These are phyloP conservation scores for Candida frijolesensis DNA, from an alignment of 1,139 yeast species.

Conservation along the genomic window DNA sequence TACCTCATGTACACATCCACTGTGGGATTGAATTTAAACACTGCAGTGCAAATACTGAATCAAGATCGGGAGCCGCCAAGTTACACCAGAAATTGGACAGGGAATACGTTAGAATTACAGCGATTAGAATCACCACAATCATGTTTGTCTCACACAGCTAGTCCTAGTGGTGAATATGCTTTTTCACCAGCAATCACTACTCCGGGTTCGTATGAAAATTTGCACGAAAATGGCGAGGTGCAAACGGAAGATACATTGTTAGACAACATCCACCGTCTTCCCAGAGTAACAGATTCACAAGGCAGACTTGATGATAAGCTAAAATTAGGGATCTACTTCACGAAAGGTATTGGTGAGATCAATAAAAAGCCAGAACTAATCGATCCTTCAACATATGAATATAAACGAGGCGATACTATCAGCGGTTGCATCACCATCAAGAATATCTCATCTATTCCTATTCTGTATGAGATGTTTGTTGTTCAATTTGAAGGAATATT, in stretches of 20 bases:
- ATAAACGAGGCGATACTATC: constrained; percentile 42
- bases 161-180: not conserved
- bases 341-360: constrained; percentile 35
- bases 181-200: constrained; percentile 2
- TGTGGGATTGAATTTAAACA: constrained; percentile 20
- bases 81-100: constrained; percentile 7
- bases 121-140: not conserved
- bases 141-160: not conserved
- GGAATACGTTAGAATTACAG: not conserved
- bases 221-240: constrained; percentile 14
- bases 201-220: not conserved
- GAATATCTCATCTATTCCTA: constrained; percentile 26
- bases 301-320: constrained; percentile 29
- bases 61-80: constrained; percentile 14
- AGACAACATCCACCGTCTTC: constrained; percentile 39
- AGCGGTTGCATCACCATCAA: constrained; percentile 39
- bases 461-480: constrained; percentile 46
- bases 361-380: constrained; percentile 31
- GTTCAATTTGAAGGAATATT: constrained; percentile 43
- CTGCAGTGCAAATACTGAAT: constrained; percentile 12
- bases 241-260: constrained; percentile 40
- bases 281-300: constrained; percentile 32
- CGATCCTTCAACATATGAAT: constrained; percentile 39
- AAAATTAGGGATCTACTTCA: constrained; percentile 33
- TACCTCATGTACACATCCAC: constrained; percentile 51